These are phyloP conservation scores for Diplodia seriata DNA, from an alignment of 2,329 filamentous ascomycete species.

Conservation along the genomic window DNA sequence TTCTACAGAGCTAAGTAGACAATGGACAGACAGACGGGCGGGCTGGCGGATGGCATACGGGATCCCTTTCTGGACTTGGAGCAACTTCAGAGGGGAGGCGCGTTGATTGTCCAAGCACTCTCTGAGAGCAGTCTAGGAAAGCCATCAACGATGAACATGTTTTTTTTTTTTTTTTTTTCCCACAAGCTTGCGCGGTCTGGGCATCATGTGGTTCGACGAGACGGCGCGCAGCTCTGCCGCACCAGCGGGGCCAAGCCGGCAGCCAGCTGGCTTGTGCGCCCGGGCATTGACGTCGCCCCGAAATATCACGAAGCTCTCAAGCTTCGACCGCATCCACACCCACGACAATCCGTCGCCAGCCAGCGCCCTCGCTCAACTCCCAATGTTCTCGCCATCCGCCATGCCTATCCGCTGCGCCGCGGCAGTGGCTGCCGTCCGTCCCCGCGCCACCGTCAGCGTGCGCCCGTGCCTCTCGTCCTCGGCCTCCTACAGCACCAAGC, in stretches of 20 bases:
- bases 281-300: constrained; percentile 29
- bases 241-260: constrained; percentile 23
- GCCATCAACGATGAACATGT: constrained; percentile 26
- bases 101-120: constrained; percentile 1
- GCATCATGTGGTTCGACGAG: constrained; percentile 18
- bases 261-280: constrained; percentile 20
- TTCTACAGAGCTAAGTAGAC: constrained; percentile 13
- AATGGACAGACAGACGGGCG: constrained; percentile 3
- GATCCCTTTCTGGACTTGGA: constrained; percentile 1
- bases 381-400: constrained; percentile 27
- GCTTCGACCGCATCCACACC: constrained; percentile 8
- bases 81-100: neutral
- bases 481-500: constrained; percentile 23
- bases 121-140: constrained; percentile 21
- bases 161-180: neutral
- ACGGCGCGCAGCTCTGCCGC: neutral
- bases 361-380: neutral
- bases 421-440: constrained; percentile 22
- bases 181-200: constrained; percentile 2
- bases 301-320: constrained; percentile 30
- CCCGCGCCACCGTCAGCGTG: constrained; percentile 19
- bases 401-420: constrained; percentile 30
- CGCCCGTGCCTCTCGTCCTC: constrained; percentile 15
- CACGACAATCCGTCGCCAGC: neutral
- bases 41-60: constrained; percentile 2